A percentile compares a stretch with the other conserved stretches of the same genome.
Evolutionary conservation across 805 yeast genomes (phyloP).

Genomic region (Candida multigemmis): DNA sequence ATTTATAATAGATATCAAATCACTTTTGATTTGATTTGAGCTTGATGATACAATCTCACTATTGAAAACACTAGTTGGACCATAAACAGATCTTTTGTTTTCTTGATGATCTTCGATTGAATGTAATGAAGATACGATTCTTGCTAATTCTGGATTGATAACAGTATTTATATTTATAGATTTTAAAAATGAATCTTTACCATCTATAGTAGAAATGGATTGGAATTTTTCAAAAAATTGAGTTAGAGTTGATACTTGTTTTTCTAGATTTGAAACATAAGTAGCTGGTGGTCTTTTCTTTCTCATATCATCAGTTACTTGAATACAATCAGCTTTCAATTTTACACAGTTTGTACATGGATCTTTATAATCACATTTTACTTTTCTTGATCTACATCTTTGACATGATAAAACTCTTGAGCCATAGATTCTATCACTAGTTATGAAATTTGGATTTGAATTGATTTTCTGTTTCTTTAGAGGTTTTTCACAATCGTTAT

Average conservation of each 20-base stretch:
- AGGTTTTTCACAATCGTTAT: no score
- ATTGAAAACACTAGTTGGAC: constrained; percentile 37
- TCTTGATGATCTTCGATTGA: constrained; percentile 6
- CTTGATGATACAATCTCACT: constrained; percentile 10
- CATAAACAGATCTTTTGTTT: constrained; percentile 29
- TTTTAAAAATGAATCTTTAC: constrained; percentile 11
- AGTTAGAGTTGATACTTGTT: constrained; percentile 14
- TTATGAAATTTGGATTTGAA: no score
- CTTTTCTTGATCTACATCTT: constrained; percentile 32
- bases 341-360: constrained; percentile 43
- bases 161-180: constrained; percentile 9
- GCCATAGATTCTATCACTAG: no score
- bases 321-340: constrained; percentile 35
- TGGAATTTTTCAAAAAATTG: constrained; percentile 16
- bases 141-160: neutral
- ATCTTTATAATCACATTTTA: constrained; percentile 38
- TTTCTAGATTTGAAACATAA: constrained; percentile 39
- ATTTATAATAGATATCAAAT: constrained; percentile 10
- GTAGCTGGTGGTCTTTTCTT: constrained; percentile 41
- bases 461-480: no score
- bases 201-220: constrained; percentile 8
- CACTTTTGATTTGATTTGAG: constrained; percentile 4
- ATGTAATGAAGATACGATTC: neutral
- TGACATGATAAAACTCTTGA: constrained; percentile 28
- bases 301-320: constrained; percentile 39